Evolutionary conservation across 345 rosid species (phyloP).

Genomic region (Salix udensis): DNA sequence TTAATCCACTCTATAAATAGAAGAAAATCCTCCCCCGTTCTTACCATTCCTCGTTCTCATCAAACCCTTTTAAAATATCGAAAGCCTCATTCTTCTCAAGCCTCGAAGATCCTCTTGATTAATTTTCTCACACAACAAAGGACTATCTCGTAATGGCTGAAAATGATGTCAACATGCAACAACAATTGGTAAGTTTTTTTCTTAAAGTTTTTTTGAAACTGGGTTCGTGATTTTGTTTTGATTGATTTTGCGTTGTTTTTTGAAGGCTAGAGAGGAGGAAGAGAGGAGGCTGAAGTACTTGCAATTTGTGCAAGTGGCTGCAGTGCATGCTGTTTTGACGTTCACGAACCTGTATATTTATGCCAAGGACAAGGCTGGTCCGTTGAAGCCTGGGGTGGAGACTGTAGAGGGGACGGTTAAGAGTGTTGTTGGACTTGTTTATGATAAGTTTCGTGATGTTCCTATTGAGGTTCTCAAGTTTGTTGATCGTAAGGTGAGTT

Average conservation of each 20-base stretch:
- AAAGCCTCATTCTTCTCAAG: too few species aligned
- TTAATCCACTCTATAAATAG: not conserved
- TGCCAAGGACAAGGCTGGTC: constrained; percentile 81
- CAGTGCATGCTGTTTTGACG: constrained; percentile 49
- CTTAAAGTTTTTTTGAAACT: not conserved
- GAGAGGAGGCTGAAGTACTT: constrained; percentile 64
- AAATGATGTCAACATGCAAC: constrained; percentile 15
- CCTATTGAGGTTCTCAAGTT: constrained; percentile 65
- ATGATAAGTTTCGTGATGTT: constrained; percentile 56
- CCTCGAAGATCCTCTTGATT: not conserved
- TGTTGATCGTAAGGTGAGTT: constrained; percentile 69
- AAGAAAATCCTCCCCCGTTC: not conserved
- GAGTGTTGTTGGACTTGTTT: constrained; percentile 74
- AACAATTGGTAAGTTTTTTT: constrained; percentile 13
- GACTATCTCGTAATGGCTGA: constrained; percentile 21
- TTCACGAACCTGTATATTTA: constrained; percentile 52
- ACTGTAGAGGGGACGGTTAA: constrained; percentile 76
- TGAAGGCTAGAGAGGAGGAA: constrained; percentile 18
- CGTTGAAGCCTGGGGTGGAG: constrained; percentile 76
- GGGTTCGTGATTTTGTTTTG: not conserved
- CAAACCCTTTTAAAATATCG: not conserved
- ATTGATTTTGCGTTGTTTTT: not conserved
- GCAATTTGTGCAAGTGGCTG: constrained; percentile 75
- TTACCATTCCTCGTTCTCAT: not conserved
- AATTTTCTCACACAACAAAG: not conserved